Evolutionary conservation across 371 early-diverging fungal genomes (phyloP).

Genomic region (Zopfochytrium polystomum): DNA sequence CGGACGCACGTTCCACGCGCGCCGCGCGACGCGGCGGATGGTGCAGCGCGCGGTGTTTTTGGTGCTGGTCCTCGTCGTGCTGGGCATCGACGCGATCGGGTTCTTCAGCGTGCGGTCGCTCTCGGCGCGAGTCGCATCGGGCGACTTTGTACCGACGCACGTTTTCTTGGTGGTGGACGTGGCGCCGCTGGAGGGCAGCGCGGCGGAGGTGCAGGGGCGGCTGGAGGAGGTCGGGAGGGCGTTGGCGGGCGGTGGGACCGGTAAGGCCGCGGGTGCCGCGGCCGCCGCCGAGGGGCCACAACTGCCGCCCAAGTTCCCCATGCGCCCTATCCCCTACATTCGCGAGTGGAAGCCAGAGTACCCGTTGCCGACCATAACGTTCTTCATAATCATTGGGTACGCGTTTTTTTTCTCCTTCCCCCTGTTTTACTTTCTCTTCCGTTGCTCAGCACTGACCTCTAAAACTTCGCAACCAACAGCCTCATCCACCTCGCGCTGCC

Average conservation of each 20-base stretch:
- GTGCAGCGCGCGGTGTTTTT: constrained; percentile 9
- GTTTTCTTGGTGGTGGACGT: constrained; percentile 17
- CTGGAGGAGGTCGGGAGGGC: too few relatives aligned
- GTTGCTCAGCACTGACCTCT: too few relatives aligned
- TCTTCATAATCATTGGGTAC: constrained; percentile 7
- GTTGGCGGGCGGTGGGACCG: too few relatives aligned
- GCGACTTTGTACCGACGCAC: constrained; percentile 8
- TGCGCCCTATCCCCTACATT: constrained; percentile 12
- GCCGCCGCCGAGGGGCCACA: background rate
- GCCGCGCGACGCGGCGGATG: constrained; percentile 11
- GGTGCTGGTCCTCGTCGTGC: constrained; percentile 2
- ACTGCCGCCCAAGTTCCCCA: constrained; percentile 10
- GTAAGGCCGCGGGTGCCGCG: too few relatives aligned
- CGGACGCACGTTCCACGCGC: constrained; percentile 8
- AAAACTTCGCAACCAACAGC: too few relatives aligned
- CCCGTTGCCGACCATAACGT: constrained; percentile 11
- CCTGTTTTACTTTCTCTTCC: too few relatives aligned
- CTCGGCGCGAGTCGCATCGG: constrained; percentile 6
- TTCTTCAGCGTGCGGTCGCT: background rate
- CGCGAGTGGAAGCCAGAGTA: constrained; percentile 16
- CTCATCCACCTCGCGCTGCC: constrained; percentile 20
- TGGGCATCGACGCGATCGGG: constrained; percentile 4
- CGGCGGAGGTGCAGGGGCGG: too few relatives aligned
- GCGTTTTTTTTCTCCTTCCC: too few relatives aligned
- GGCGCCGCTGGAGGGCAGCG: too few relatives aligned